Base-by-base conservation (phyloP, 2,329 filamentous ascomycete species). In the Lasiodiplodia sp. region DNA sequence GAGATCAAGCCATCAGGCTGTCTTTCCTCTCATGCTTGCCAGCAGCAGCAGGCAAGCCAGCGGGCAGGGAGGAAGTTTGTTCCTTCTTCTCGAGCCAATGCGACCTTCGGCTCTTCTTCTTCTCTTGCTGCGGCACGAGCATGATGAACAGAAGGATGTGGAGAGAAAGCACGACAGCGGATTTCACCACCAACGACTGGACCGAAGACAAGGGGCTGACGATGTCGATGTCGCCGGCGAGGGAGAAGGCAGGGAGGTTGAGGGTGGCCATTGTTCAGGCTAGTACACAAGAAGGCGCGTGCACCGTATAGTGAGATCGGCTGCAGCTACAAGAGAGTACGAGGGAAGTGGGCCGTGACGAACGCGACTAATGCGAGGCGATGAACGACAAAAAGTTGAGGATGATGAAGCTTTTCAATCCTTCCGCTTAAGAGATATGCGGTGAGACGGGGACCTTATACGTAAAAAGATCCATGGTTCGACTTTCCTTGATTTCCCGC, bases 91-190 rank as follows among this genome's bases (percentile, higher is more conserved):
- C 63, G 12, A 38, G 31, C 63, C 63, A 56, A 11, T 53, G 63
- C 21, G 31, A 12, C 4, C 52, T 51, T 51, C 55, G 49, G 18
- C n/a, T 40, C 63, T 21, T 47, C 63, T 37, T 56, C 38, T 56
- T 55, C 44, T 66, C 63, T 37, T 56, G 49, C 34, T 47, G 63
- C 63, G 63, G 52, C 21, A 66, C 34, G 51, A 56, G 49, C 49
- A 66, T 38, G 63, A 66, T 66, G 63, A 66, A 66, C 12, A 55
- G 28, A 49, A 66, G 52, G 34, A 66, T 66, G 38, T 66, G 63
- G 21, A 66, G 49, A 10, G 51, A 66, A 10, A 66, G 28, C 34
- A 66, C 53, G 21, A 66, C 7, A 0, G 63, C 51, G 14, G 63
- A 52, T 52, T 66, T 66, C 49, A 55, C 25, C 23, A 66, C 49